phyloP scores from a whole-genome alignment of 2,329 filamentous ascomycete species.

The Fusarium neocosmosporiellum region DNA sequence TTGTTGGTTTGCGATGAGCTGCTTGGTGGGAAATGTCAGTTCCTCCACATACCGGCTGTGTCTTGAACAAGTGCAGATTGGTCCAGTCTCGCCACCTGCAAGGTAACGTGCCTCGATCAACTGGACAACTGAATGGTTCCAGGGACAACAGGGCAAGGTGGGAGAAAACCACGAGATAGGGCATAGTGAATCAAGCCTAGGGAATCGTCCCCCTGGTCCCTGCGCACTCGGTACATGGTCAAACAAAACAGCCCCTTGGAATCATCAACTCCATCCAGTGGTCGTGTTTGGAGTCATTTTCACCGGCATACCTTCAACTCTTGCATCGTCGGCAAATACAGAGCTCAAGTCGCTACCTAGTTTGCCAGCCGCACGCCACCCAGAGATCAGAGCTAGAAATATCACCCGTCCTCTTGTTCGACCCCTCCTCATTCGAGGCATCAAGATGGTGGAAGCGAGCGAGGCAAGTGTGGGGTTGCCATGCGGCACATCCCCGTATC shows the following conservation, averaged over 20 bases:
- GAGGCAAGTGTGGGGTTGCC: conserved; percentile 42
- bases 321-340: background rate
- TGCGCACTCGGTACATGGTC: conserved; percentile 31
- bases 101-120: conserved; percentile 13
- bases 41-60: conserved; percentile 12
- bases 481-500: conserved; percentile 39
- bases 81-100: conserved; percentile 9
- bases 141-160: conserved; percentile 14
- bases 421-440: conserved; percentile 35
- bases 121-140: background rate
- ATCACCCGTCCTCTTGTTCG: background rate
- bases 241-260: conserved; percentile 6
- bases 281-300: background rate
- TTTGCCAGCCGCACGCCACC: background rate
- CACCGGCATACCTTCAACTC: background rate
- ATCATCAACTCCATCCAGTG: conserved; percentile 2
- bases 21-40: conserved; percentile 28
- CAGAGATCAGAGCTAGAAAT: background rate
- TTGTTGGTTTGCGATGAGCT: conserved; percentile 2
- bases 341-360: background rate
- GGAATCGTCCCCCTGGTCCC: conserved; percentile 15
- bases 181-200: background rate
- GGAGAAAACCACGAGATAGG: conserved; percentile 5
- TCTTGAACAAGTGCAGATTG: conserved; percentile 10
- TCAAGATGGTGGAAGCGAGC: conserved; percentile 24